These are phyloP conservation scores for Apiotrichum porosum DNA, from an alignment of 1,284 basidiomycete genomes.

Conservation along the genomic window DNA sequence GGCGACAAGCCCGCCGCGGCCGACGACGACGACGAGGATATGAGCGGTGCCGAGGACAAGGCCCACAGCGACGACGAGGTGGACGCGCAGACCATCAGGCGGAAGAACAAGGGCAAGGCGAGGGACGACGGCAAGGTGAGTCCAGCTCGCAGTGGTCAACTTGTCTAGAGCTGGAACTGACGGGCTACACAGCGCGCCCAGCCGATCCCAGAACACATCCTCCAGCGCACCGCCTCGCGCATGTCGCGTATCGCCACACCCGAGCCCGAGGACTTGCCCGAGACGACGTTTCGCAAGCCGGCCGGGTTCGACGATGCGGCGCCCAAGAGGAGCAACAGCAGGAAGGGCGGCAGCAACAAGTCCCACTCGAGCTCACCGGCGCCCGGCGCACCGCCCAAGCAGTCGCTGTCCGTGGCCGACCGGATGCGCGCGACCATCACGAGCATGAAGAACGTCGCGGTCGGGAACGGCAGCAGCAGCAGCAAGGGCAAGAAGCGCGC, in stretches of 20 bases:
- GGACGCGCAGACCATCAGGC: neutral
- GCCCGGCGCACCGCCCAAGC: neutral
- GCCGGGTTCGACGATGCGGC: conserved; percentile 2
- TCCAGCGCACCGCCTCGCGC: neutral
- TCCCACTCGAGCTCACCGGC: too few relatives aligned
- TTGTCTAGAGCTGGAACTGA: too few relatives aligned
- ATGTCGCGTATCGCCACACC: neutral
- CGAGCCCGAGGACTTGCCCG: neutral
- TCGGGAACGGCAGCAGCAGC: neutral
- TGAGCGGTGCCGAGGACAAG: conserved; percentile 9
- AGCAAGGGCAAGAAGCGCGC: conserved; percentile 6
- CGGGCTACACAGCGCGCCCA: too few relatives aligned
- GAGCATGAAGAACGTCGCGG: conserved; percentile 3
- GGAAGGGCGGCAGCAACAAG: neutral
- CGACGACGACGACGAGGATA: conserved; percentile 9
- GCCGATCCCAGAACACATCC: too few relatives aligned
- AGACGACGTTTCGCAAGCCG: neutral
- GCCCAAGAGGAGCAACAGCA: neutral
- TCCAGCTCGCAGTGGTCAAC: neutral
- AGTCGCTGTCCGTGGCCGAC: conserved; percentile 1
- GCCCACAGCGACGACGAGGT: conserved; percentile 1
- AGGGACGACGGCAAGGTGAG: conserved; percentile 1
- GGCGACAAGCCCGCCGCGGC: conserved; percentile 6
- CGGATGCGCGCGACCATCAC: conserved; percentile 4
- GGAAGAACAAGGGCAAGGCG: conserved; percentile 4